Evolutionary conservation across 2,329 filamentous ascomycete genomes (phyloP).

Genomic region (Helotiales sp.): DNA sequence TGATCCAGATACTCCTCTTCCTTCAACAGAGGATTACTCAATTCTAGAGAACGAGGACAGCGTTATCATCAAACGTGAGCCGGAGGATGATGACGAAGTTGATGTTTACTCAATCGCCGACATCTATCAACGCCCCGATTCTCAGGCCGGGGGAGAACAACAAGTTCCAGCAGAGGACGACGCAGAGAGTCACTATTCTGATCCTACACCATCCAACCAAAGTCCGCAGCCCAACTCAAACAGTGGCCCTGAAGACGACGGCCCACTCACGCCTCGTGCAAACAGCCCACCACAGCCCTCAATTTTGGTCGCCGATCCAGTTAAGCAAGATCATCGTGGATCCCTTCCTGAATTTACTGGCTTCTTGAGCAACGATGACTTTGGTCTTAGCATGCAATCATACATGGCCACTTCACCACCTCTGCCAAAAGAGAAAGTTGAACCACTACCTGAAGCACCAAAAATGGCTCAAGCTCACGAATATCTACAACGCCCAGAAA

Average conservation of each 20-base stretch:
- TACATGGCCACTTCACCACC: conserved; percentile 56
- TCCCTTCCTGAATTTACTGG: conserved; percentile 54
- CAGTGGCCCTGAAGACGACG: conserved; percentile 52
- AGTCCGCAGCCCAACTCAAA: conserved; percentile 34
- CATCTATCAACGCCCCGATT: conserved; percentile 62
- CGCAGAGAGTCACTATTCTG: conserved; percentile 56
- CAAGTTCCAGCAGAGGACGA: conserved; percentile 32
- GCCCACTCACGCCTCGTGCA: conserved; percentile 56
- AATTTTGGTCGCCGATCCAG: conserved; percentile 22
- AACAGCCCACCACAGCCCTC: conserved; percentile 45
- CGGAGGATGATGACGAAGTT: conserved; percentile 62
- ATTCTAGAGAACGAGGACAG: conserved; percentile 61
- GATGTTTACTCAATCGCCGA: conserved; percentile 73
- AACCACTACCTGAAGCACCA: conserved; percentile 23
- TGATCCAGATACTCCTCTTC: conserved; percentile 89
- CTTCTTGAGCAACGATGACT: conserved; percentile 55
- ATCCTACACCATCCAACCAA: conserved; percentile 42
- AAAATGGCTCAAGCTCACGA: conserved; percentile 38
- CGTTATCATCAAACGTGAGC: conserved; percentile 70
- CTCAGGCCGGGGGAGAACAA: conserved; percentile 41
- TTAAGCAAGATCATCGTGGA: conserved; percentile 31
- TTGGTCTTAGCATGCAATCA: conserved; percentile 58
- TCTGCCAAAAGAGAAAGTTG: conserved; percentile 33
- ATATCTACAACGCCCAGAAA: conserved; percentile 35
- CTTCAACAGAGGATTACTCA: conserved; percentile 75